phyloP scores from a whole-genome alignment of 2,329 filamentous ascomycete species.

The Blastomyces gilchristii region DNA sequence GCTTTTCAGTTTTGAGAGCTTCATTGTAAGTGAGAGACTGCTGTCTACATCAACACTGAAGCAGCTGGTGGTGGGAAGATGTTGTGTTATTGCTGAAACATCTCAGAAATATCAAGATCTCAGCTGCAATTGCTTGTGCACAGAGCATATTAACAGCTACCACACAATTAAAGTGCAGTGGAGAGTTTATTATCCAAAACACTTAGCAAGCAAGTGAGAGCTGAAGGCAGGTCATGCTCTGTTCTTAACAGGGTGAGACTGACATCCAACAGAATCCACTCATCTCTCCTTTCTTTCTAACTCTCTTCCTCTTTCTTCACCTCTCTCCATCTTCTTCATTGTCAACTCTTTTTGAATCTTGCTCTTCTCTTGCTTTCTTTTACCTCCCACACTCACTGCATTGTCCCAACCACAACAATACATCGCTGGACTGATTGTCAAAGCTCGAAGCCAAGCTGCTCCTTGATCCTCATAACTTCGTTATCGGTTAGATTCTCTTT shows the following conservation, averaged over 20 bases:
- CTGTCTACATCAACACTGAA: not conserved
- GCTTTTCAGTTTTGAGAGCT: not conserved
- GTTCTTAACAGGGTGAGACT: not conserved
- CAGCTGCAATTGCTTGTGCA: not conserved
- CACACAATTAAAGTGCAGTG: not conserved
- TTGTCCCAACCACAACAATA: not conserved
- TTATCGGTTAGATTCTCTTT: not conserved
- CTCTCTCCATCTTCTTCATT: not conserved
- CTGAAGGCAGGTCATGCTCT: not conserved
- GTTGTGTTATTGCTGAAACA: not conserved
- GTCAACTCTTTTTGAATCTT: not conserved
- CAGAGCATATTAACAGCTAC: not conserved
- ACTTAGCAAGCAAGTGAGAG: not conserved
- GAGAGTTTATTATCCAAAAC: not conserved
- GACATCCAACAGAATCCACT: not conserved
- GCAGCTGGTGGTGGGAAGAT: not conserved
- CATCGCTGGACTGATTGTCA: not conserved
- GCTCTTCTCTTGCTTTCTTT: not conserved
- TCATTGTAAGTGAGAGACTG: not conserved
- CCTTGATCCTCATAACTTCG: not conserved
- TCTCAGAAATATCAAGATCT: not conserved
- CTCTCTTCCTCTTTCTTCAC: not conserved
- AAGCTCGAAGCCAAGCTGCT: not conserved
- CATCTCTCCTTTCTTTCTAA: not conserved
- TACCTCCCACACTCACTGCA: not conserved